Evolutionary conservation across 2,329 filamentous ascomycete genomes (phyloP), one percentile per base, ranked within the genome.

Genomic region (Pseudogymnoascus destructans): DNA sequence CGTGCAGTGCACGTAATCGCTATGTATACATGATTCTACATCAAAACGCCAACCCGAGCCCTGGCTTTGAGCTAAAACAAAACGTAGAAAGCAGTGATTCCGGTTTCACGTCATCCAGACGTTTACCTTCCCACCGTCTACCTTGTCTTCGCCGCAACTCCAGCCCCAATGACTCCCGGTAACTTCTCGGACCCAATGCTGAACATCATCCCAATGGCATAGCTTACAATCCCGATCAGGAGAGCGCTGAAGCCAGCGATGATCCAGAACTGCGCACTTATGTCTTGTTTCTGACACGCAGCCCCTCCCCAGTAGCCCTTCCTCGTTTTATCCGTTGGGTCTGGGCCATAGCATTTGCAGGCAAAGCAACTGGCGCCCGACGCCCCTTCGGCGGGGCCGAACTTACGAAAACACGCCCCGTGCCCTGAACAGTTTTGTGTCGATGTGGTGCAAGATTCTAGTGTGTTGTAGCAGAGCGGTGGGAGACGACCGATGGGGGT

Each of bases 151-250:
- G 83, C 81, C 63, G 86, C 87, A 35, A 98, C 92, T 63, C 93
- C 93, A 54, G 93, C 93, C n/a, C 90, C 89, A 71, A 98, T 91
- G 7, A 98, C 92, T 65, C 90, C 90, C 0, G 93, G 93, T 63
- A 97, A 76, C 73, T 90, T 86, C 75, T 95, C 84, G 70, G 87
- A 81, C 32, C 92, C 93, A 67, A 97, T 87, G 62, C 76, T 84
- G 72, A 86, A 93, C 58, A 98, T 72, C 77, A 95, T 75, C 5
- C 85, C 82, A 65, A 97, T 84, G 9, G 82, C 83, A 69, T 86
- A 84, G 35, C 77, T 77, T 25, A 95, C 73, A 35, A 87, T 73
- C 52, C 81, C 79, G 1, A 93, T 73, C 62, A 95, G 75, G 35
- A 83, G 72, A 54, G 96, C 73, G 3, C 81, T 85, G 65, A 93